These are phyloP conservation scores for Pythium dissotocum DNA, from an alignment of 352 stramenopile species.

Conservation along the genomic window DNA sequence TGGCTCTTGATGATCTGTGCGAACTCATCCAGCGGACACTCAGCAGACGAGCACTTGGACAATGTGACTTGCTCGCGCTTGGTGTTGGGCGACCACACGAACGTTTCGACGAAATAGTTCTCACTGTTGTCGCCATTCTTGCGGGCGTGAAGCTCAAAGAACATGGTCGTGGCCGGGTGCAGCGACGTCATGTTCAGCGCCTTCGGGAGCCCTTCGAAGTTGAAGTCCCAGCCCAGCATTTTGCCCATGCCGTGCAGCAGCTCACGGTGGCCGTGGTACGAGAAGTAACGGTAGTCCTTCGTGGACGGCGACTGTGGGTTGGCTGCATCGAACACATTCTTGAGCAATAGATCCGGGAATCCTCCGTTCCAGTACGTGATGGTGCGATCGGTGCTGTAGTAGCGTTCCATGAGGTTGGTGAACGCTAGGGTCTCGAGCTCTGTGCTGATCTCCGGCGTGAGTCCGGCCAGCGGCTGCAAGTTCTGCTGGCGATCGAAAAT, in stretches of 20 bases:
- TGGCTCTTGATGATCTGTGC: slow-evolving; percentile 69
- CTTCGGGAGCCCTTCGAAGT: slow-evolving; percentile 62
- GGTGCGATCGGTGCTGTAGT: slow-evolving; percentile 75
- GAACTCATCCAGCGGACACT: slow-evolving; percentile 80
- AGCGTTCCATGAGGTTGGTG: slow-evolving; percentile 84
- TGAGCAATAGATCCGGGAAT: slow-evolving; percentile 67
- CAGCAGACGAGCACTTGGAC: slow-evolving; percentile 69
- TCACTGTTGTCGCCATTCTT: slow-evolving; percentile 32
- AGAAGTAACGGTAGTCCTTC: slow-evolving; percentile 72
- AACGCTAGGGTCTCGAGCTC: slow-evolving; percentile 73
- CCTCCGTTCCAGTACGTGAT: slow-evolving; percentile 86
- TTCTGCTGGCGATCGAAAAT: slow-evolving; percentile 75
- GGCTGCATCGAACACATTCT: slow-evolving; percentile 56
- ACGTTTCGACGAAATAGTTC: slow-evolving; percentile 70
- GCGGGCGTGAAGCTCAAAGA: slow-evolving; percentile 72
- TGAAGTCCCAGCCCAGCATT: slow-evolving; percentile 79
- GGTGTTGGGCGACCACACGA: slow-evolving; percentile 74
- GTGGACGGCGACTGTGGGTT: slow-evolving; percentile 47
- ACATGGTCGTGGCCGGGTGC: slow-evolving; percentile 77
- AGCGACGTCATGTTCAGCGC: slow-evolving; percentile 69
- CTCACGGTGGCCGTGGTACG: slow-evolving; percentile 82
- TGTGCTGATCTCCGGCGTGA: slow-evolving; percentile 52
- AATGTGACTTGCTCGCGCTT: slow-evolving; percentile 67
- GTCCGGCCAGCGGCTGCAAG: slow-evolving; percentile 49
- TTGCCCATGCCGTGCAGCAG: slow-evolving; percentile 75